Evolutionary conservation across 331 rosid genomes (phyloP).

Genomic region (Acacia concinna): DNA sequence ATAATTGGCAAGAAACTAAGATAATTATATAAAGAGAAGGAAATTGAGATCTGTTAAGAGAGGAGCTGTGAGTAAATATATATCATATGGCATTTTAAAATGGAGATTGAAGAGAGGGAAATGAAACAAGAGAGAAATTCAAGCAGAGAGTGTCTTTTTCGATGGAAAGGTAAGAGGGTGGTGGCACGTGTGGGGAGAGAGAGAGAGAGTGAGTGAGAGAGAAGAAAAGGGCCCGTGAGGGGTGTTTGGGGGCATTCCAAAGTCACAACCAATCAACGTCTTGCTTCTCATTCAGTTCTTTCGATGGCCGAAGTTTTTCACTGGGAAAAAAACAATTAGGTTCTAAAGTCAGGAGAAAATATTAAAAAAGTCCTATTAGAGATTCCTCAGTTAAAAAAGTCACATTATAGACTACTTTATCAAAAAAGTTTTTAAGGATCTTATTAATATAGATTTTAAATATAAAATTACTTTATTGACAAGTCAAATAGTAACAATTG

Average conservation of each 20-base stretch:
- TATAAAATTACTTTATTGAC: too few species aligned
- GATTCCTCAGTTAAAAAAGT: too few species aligned
- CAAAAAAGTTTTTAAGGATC: too few species aligned
- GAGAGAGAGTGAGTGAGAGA: constrained; percentile 31
- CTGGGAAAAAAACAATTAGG: too few species aligned
- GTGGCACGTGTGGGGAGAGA: constrained; percentile 65
- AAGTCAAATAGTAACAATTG: too few species aligned
- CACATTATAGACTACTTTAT: too few species aligned
- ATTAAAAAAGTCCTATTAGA: too few species aligned
- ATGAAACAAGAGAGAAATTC: constrained; percentile 12
- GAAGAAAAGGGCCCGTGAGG: constrained; percentile 85
- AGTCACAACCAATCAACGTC: constrained; percentile 54
- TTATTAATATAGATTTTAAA: too few species aligned
- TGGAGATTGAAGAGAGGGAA: constrained; percentile 23
- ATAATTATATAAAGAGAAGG: not conserved
- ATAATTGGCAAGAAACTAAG: not conserved
- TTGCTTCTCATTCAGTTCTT: constrained; percentile 81
- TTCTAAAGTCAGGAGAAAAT: too few species aligned
- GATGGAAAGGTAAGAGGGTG: constrained; percentile 33
- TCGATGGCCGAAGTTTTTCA: too few species aligned
- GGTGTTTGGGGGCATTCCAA: constrained; percentile 91
- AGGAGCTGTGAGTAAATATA: not conserved
- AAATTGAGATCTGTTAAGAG: not conserved
- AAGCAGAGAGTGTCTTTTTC: constrained; percentile 19
- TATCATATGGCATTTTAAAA: not conserved